These are phyloP conservation scores for Neurospora tetrasperma DNA, from an alignment of 495 filamentous ascomycete species.

Conservation along the genomic window DNA sequence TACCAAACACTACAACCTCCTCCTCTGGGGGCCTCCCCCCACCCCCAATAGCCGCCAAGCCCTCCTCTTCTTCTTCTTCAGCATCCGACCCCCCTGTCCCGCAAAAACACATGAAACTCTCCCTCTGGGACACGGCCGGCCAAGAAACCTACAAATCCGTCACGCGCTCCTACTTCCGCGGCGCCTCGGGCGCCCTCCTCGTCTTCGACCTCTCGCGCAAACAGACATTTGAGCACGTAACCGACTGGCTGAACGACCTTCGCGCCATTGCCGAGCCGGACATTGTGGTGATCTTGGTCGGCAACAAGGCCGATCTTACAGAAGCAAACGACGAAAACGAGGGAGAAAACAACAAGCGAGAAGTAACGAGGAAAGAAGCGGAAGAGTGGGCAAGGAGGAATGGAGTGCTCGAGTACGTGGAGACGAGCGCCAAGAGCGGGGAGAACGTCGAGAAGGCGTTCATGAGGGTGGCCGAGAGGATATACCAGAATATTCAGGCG, in stretches of 20 bases:
- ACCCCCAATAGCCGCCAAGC: conserved; percentile 11
- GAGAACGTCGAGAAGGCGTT: conserved; percentile 91
- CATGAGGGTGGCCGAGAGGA: conserved; percentile 81
- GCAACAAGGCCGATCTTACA: conserved; percentile 85
- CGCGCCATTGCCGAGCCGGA: conserved; percentile 86
- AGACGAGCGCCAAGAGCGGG: conserved; percentile 91
- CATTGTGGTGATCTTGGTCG: conserved; percentile 87
- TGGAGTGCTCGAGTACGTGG: conserved; percentile 78
- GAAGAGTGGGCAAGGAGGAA: conserved; percentile 78
- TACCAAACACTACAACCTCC: background rate
- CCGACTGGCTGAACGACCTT: conserved; percentile 85
- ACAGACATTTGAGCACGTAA: conserved; percentile 75
- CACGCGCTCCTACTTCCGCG: conserved; percentile 90
- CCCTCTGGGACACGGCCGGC: conserved; percentile 90
- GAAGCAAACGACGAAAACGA: conserved; percentile 29
- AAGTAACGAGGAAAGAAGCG: conserved; percentile 70
- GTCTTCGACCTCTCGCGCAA: conserved; percentile 72
- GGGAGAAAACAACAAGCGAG: conserved; percentile 48
- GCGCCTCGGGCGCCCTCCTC: conserved; percentile 80
- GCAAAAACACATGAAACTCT: conserved; percentile 68
- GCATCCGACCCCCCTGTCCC: conserved; percentile 16
- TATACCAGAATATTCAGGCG: conserved; percentile 89
- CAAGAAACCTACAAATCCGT: conserved; percentile 97
- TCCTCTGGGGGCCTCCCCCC: conserved; percentile 26
- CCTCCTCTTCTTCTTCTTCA: conserved; percentile 5